Percentiles rank a stretch among this genome's conserved stretches.
phyloP scores from a whole-genome alignment of 1,284 basidiomycete genomes.

The Kwoniella shivajii region DNA sequence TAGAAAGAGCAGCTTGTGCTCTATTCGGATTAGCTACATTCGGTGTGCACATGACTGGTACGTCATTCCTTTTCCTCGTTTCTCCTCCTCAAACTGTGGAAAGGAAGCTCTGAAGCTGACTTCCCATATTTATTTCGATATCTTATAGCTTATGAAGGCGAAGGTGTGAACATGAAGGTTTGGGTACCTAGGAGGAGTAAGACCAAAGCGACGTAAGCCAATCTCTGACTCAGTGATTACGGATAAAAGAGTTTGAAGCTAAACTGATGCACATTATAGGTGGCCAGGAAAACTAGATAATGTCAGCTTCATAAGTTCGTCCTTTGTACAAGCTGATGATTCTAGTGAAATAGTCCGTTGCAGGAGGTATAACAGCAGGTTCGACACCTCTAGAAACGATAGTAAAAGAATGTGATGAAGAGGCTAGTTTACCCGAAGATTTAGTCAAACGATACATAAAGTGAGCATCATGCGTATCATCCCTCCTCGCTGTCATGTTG shows the following conservation, averaged over 20 bases:
- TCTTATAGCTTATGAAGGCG: conserved; percentile 44
- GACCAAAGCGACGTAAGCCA: conserved; percentile 80
- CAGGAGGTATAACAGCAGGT: conserved; percentile 66
- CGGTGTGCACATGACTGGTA: conserved; percentile 54
- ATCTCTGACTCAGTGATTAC: not conserved
- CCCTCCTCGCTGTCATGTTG: not conserved
- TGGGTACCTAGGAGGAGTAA: conserved; percentile 86
- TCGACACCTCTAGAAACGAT: conserved; percentile 73
- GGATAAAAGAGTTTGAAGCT: no score
- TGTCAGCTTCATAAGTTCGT: conserved; percentile 22
- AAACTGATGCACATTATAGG: conserved; percentile 36
- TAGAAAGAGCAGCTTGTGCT: conserved; percentile 78
- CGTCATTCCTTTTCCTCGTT: conserved; percentile 2
- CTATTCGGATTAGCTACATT: conserved; percentile 90
- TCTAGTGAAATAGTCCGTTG: conserved; percentile 50
- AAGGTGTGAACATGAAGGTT: conserved; percentile 59
- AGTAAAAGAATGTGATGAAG: conserved; percentile 90
- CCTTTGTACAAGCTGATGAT: not conserved
- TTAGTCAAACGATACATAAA: conserved; percentile 65
- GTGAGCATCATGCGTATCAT: conserved; percentile 56
- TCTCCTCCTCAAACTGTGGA: no score
- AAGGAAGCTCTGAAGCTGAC: no score
- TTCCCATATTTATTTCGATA: not conserved
- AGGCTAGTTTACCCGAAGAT: conserved; percentile 73
- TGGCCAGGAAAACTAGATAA: conserved; percentile 62